phyloP scores from a whole-genome alignment of 2,329 filamentous ascomycete species.

The Talaromyces sp. region DNA sequence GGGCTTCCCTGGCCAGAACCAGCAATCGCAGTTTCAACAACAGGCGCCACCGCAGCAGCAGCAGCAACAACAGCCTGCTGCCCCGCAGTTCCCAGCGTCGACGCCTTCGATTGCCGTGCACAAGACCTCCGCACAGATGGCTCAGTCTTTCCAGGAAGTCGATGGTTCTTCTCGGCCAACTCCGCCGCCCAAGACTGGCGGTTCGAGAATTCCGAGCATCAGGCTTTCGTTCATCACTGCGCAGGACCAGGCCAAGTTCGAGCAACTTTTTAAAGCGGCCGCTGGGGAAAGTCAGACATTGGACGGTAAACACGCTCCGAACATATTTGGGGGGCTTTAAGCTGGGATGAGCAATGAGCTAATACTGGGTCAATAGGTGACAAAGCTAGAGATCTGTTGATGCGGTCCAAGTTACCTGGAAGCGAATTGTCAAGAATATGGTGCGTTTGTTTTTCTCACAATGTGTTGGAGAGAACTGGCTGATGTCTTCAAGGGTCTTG shows the following conservation, averaged over 20 bases:
- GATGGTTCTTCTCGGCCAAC: slow-evolving; percentile 52
- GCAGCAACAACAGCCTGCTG: slow-evolving; percentile 16
- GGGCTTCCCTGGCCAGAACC: slow-evolving; percentile 46
- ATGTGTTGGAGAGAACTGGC: neutral
- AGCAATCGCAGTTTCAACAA: slow-evolving; percentile 24
- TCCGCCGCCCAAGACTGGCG: slow-evolving; percentile 55
- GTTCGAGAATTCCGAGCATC: slow-evolving; percentile 85
- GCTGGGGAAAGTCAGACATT: slow-evolving; percentile 79
- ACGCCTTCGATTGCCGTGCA: slow-evolving; percentile 49
- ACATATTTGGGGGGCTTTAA: slow-evolving; percentile 14
- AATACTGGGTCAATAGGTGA: slow-evolving; percentile 49
- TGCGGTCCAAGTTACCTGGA: slow-evolving; percentile 84
- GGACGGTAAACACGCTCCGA: slow-evolving; percentile 51
- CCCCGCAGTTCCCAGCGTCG: slow-evolving; percentile 41
- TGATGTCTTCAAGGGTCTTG: slow-evolving; percentile 60
- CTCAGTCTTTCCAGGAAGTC: slow-evolving; percentile 55
- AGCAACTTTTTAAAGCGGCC: slow-evolving; percentile 94
- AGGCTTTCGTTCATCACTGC: slow-evolving; percentile 93
- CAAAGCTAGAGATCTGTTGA: slow-evolving; percentile 81
- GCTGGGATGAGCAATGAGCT: slow-evolving; percentile 5
- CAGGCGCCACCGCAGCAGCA: slow-evolving; percentile 18
- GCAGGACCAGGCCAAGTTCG: slow-evolving; percentile 91
- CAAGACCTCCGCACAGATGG: slow-evolving; percentile 62
- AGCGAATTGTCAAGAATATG: slow-evolving; percentile 89
- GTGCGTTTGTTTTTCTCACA: slow-evolving; percentile 43